Evolutionary conservation across 345 rosid genomes (phyloP).

Genomic region (Draba incana): DNA sequence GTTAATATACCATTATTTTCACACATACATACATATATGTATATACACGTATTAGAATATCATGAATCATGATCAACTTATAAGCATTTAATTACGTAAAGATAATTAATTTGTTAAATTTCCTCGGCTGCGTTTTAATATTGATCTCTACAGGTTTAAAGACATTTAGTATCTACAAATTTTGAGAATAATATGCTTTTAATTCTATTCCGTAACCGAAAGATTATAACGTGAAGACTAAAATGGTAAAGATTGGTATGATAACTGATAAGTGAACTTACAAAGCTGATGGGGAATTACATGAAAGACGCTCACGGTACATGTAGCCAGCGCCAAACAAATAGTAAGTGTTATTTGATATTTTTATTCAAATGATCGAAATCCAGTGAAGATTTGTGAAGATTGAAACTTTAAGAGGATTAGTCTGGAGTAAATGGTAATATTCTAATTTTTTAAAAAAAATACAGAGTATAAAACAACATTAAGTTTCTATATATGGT

Average conservation of each 20-base stretch:
- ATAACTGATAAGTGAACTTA: neutral
- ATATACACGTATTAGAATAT: no score
- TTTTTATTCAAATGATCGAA: no score
- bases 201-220: neutral
- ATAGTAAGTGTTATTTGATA: no score
- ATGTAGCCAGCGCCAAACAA: no score
- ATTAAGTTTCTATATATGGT: slow-evolving; percentile 11
- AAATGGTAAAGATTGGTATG: neutral
- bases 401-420: no score
- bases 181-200: neutral
- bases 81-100: neutral
- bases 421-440: neutral
- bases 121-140: no score
- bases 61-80: neutral
- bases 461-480: neutral
- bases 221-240: neutral
- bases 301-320: neutral
- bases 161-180: neutral
- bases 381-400: no score
- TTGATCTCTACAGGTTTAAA: no score
- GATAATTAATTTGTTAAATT: neutral
- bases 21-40: neutral
- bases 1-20: neutral
- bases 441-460: neutral
- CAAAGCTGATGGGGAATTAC: neutral